Evolutionary conservation across 768 basidiomycete species (phyloP).

Genomic region (Collybia sordida): DNA sequence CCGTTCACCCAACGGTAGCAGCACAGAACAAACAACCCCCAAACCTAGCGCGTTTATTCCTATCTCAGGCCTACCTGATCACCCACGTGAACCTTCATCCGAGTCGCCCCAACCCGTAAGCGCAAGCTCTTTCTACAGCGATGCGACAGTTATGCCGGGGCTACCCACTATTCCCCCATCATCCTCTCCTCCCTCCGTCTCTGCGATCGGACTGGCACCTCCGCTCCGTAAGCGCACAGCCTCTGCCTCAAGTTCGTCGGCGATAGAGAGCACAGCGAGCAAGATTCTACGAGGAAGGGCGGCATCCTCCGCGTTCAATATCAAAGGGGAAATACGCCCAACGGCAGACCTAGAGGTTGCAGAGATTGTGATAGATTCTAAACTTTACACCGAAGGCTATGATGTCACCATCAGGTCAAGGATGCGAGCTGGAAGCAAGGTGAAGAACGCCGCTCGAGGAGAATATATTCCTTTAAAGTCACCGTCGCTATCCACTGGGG

Average conservation of each 20-base stretch:
- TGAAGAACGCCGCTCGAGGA: conserved; percentile 18
- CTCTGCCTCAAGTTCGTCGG: conserved; percentile 26
- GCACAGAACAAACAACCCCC: conserved; percentile 36
- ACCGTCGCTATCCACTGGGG: conserved; percentile 1
- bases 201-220: conserved; percentile 19
- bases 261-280: conserved; percentile 2
- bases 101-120: background rate
- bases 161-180: conserved; percentile 10
- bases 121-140: background rate
- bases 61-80: conserved; percentile 20
- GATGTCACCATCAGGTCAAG: conserved; percentile 46
- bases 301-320: conserved; percentile 59
- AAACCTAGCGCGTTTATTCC: conserved; percentile 37
- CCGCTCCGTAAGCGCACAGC: conserved; percentile 29
- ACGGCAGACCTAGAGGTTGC: conserved; percentile 72
- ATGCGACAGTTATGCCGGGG: conserved; percentile 1
- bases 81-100: background rate
- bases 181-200: conserved; percentile 22
- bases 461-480: conserved; percentile 31
- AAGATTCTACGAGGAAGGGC: conserved; percentile 32
- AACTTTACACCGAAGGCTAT: conserved; percentile 79
- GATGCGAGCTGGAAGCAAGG: conserved; percentile 32
- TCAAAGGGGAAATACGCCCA: conserved; percentile 59
- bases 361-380: conserved; percentile 81
- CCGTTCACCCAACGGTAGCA: conserved; percentile 5